These are phyloP conservation scores for Eucalyptus lansdowneana DNA, from an alignment of 345 rosid species.

Conservation along the genomic window DNA sequence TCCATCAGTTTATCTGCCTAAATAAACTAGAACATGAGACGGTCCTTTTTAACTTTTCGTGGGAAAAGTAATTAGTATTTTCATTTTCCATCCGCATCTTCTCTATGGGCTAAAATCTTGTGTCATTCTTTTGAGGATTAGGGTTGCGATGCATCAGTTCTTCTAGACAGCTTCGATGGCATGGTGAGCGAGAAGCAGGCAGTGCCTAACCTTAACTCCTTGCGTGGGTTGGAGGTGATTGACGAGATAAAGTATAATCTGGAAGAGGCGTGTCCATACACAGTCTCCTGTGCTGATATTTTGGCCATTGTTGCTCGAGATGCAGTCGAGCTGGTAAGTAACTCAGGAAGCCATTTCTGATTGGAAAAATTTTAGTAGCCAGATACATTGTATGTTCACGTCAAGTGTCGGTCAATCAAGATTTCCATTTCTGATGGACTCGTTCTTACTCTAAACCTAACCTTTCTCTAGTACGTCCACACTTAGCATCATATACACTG, in stretches of 20 bases:
- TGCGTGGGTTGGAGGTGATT: constrained; percentile 62
- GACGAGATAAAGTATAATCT: constrained; percentile 53
- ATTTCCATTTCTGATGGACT: background rate
- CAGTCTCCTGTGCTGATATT: constrained; percentile 77
- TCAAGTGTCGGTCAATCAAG: background rate
- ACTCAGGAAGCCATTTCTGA: background rate
- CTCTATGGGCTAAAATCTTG: background rate
- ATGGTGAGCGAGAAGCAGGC: constrained; percentile 73
- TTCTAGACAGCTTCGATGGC: constrained; percentile 43
- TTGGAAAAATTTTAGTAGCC: background rate
- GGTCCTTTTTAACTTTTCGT: background rate
- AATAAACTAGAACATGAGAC: background rate
- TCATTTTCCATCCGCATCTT: background rate
- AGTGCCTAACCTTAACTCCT: constrained; percentile 45
- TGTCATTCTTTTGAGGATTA: background rate
- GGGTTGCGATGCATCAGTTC: constrained; percentile 79
- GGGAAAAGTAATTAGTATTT: background rate
- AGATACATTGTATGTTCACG: background rate
- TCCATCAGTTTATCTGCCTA: background rate
- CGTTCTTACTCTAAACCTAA: background rate
- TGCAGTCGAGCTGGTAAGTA: constrained; percentile 30
- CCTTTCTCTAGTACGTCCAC: background rate
- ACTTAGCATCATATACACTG: background rate
- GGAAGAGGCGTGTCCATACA: constrained; percentile 71
- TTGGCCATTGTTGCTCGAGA: constrained; percentile 71